Evolutionary conservation across 768 basidiomycete genomes (phyloP), one percentile per base, ranked within the genome.

Genomic region (Amanita inopinata): DNA sequence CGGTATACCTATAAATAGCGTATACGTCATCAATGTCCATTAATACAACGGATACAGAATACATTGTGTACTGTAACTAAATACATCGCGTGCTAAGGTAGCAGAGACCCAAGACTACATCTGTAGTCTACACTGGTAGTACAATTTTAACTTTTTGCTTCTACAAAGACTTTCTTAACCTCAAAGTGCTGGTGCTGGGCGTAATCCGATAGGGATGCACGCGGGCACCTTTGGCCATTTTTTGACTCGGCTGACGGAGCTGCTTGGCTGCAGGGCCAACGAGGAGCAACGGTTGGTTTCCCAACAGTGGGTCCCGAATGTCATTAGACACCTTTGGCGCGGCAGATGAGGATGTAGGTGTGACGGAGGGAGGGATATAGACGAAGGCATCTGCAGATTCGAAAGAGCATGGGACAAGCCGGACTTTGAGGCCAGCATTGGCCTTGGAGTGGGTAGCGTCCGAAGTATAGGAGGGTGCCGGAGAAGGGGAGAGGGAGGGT

Each of bases 311-410:
- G 23, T 49, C 51, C 33, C 56, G 46, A 36, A 49, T 54, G 42
- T 51, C 11, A 34, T 51, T 45, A 20, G 53, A 51, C 15, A 56
- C 40, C 14, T 44, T 48, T 22, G 55, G 49, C 0, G 61, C 50
- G 15, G 11, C n/a, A 11, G 38, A n/a, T 5, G 25, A 10, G 9
- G 38, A 27, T 8, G 49, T 38, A 10, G 47, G 12, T 1, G n/a
- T n/a, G n/a, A n/a, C n/a, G n/a, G 62, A 57, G 32, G 66, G 62
- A 17, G 63, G 61, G 7, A 74, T 57, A 38, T 74, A 45, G 20
- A 80, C 57, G 45, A 75, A 62, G 1, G 74, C 78, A 14, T 76
- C 64, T 0, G 78, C 78, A 11, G 67, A 57, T 22, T 71, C 73
- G 33, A 77, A 51, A n/a, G 69, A 50, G 46, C 74, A 73, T 3